A percentile compares a stretch with the other conserved stretches of the same genome.
These are phyloP conservation scores for Chlamydomonas incerta DNA, from an alignment of 139 green algal species.

Conservation along the genomic window DNA sequence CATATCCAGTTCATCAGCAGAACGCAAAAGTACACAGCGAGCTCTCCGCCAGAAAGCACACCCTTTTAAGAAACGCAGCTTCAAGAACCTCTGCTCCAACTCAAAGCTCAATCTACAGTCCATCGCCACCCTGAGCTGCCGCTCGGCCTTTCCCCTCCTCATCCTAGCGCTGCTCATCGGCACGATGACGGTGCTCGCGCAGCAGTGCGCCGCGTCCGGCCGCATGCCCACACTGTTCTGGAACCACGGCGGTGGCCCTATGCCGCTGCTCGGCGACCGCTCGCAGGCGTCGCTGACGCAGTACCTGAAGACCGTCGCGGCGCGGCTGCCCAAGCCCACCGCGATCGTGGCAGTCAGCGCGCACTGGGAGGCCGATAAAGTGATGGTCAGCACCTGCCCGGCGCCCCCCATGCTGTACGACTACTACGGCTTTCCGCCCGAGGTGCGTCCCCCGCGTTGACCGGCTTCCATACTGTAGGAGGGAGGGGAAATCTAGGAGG, in stretches of 20 bases:
- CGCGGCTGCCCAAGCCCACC: not conserved
- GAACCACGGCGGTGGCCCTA: conserved; percentile 7
- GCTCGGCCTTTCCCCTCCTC: no score
- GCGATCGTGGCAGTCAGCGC: conserved; percentile 30
- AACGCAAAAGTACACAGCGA: no score
- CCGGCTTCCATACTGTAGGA: no score
- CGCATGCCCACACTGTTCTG: conserved; percentile 18
- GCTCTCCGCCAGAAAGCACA: no score
- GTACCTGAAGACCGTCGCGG: not conserved
- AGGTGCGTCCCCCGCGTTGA: conserved; percentile 17
- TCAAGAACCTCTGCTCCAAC: no score
- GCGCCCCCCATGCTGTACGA: conserved; percentile 73
- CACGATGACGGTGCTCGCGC: not conserved
- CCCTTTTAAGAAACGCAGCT: no score
- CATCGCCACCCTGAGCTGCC: no score
- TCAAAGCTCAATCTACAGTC: no score
- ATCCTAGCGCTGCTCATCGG: no score
- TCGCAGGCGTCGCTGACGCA: not conserved
- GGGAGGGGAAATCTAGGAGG: no score
- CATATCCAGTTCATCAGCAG: no score
- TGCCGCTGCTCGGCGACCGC: conserved; percentile 7
- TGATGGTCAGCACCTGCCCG: conserved; percentile 20
- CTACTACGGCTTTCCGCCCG: conserved; percentile 78
- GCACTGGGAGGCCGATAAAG: conserved; percentile 35
- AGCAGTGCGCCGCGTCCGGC: conserved; percentile 4